These are phyloP conservation scores for Asterophora lycoperdoides DNA, from an alignment of 768 basidiomycete genomes.

Conservation along the genomic window DNA sequence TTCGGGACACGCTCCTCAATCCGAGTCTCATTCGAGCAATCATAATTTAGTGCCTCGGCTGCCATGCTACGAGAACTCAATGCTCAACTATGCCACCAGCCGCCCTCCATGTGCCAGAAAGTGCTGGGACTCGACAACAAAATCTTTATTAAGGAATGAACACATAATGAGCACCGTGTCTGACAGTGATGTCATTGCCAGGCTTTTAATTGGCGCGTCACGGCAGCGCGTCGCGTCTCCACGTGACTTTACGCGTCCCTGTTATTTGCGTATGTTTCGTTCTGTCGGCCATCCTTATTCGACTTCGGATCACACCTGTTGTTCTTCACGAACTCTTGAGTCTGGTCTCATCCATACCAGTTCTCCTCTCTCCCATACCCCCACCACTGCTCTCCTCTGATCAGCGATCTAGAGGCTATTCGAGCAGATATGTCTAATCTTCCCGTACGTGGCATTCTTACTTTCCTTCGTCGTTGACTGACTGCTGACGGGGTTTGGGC, in stretches of 20 bases:
- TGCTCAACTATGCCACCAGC: too few relatives aligned
- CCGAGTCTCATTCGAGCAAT: too few relatives aligned
- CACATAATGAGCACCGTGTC: too few relatives aligned
- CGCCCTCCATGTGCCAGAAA: too few relatives aligned
- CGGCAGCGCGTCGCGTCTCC: conserved; percentile 12
- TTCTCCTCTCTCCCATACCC: not conserved
- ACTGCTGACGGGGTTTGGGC: not conserved
- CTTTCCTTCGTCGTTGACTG: not conserved
- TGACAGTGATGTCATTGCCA: too few relatives aligned
- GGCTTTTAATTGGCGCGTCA: conserved; percentile 4
- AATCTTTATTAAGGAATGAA: too few relatives aligned
- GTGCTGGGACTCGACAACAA: too few relatives aligned
- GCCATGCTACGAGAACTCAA: too few relatives aligned
- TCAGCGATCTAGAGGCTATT: not conserved
- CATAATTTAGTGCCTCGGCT: too few relatives aligned
- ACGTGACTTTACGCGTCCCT: conserved; percentile 15
- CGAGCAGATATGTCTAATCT: conserved; percentile 26
- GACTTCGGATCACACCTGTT: conserved; percentile 6
- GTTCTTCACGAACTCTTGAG: not conserved
- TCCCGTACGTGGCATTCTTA: conserved; percentile 24
- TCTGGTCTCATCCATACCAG: conserved; percentile 1
- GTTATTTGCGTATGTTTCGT: conserved; percentile 14
- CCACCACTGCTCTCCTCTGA: not conserved
- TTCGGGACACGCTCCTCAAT: too few relatives aligned
- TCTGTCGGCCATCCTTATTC: conserved; percentile 10